Percentiles rank a stretch among this genome's conserved stretches.
phyloP scores from a whole-genome alignment of 192 early-diverging fungal species.

The Gorgonomyces haynaldii region DNA sequence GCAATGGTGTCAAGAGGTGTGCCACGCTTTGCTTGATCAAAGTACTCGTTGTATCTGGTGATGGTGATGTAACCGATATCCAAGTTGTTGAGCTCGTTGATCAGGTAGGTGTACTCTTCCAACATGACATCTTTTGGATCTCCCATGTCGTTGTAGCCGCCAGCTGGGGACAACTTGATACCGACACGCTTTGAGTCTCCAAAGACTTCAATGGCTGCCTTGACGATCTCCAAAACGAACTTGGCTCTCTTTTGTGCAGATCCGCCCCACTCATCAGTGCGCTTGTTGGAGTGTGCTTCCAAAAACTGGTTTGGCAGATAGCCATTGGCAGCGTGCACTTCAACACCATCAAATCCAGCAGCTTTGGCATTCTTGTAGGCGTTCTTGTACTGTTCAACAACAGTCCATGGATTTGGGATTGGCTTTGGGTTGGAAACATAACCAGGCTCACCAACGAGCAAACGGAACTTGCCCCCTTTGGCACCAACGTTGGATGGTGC shows the following conservation, averaged over 20 bases:
- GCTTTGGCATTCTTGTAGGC: constrained; percentile 54
- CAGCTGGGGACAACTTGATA: constrained; percentile 12
- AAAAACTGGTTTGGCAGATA: constrained; percentile 76
- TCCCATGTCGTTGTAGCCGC: constrained; percentile 28
- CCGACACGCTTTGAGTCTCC: constrained; percentile 10
- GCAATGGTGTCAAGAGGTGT: neutral
- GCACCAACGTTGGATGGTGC: constrained; percentile 38
- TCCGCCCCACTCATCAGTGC: constrained; percentile 88
- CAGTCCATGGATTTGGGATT: constrained; percentile 34
- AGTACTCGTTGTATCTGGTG: neutral
- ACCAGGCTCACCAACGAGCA: constrained; percentile 35
- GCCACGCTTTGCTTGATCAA: constrained; percentile 2
- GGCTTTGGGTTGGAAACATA: constrained; percentile 15
- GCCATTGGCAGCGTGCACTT: constrained; percentile 86
- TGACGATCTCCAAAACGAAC: too few species aligned
- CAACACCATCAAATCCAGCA: constrained; percentile 81
- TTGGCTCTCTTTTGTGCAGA: constrained; percentile 78
- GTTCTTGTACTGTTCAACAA: constrained; percentile 40
- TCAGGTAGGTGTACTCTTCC: constrained; percentile 17
- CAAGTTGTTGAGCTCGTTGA: constrained; percentile 10
- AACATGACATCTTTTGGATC: constrained; percentile 6
- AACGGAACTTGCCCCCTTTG: constrained; percentile 63
- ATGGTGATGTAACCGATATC: constrained; percentile 13
- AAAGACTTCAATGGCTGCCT: constrained; percentile 22
- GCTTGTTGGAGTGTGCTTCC: constrained; percentile 65